Evolutionary conservation across 805 yeast species (phyloP).

Genomic region (Kodamaea leandrae): DNA sequence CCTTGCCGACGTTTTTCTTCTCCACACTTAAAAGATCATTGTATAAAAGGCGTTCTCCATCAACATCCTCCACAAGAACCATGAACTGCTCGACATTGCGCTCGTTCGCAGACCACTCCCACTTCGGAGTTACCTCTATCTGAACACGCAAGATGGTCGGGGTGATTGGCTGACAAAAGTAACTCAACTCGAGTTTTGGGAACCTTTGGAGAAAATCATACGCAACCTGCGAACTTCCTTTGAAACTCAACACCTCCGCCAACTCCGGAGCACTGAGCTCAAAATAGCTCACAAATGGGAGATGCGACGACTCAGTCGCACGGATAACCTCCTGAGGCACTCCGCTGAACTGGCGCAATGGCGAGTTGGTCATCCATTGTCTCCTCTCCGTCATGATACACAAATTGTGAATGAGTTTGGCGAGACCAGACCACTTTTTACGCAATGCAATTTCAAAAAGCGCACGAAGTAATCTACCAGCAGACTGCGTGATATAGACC

Average conservation of each 20-base stretch:
- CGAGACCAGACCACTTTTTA: conserved; percentile 67
- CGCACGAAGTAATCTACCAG: conserved; percentile 84
- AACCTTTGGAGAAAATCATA: conserved; percentile 64
- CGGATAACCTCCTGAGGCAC: conserved; percentile 70
- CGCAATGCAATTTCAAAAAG: conserved; percentile 71
- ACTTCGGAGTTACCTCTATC: conserved; percentile 64
- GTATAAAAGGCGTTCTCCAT: conserved; percentile 73
- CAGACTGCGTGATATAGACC: conserved; percentile 90
- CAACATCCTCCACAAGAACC: conserved; percentile 75
- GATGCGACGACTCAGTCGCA: conserved; percentile 72
- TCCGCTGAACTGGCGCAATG: conserved; percentile 75
- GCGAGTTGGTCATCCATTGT: conserved; percentile 83
- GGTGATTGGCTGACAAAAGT: conserved; percentile 75
- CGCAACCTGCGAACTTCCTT: conserved; percentile 58
- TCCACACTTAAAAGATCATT: conserved; percentile 53
- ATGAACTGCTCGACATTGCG: conserved; percentile 74
- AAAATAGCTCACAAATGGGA: conserved; percentile 82
- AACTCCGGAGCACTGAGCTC: conserved; percentile 71
- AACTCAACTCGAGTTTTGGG: conserved; percentile 62
- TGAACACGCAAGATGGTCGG: conserved; percentile 63
- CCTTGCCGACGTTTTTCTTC: conserved; percentile 48
- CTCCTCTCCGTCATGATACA: conserved; percentile 79
- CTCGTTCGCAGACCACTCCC: conserved; percentile 62
- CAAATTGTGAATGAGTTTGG: conserved; percentile 56
- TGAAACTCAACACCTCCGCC: conserved; percentile 76